Evolutionary conservation across 768 basidiomycete genomes (phyloP).

Genomic region (Termitomyces sp.): DNA sequence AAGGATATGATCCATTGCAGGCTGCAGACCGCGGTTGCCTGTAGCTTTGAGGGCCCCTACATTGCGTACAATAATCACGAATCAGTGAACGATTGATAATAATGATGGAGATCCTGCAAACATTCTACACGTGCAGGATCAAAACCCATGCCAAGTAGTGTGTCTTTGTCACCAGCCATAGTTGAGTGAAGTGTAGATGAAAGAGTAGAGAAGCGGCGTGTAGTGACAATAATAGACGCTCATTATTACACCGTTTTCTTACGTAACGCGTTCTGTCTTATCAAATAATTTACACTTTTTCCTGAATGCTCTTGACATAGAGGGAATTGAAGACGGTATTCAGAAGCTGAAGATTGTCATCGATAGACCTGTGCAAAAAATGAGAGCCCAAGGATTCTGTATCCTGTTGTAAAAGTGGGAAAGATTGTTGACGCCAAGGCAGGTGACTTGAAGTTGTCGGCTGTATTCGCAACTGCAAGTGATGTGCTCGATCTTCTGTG

Average conservation of each 20-base stretch:
- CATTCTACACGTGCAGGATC: conserved; percentile 82
- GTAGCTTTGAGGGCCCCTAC: conserved; percentile 90
- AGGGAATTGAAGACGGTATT: not conserved
- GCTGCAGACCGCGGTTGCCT: conserved; percentile 78
- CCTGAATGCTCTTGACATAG: too few relatives aligned
- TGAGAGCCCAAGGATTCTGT: not conserved
- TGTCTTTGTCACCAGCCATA: conserved; percentile 67
- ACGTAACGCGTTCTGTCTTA: not conserved
- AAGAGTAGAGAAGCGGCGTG: not conserved
- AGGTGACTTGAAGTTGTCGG: conserved; percentile 18
- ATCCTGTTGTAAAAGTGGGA: not conserved
- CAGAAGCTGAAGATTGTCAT: not conserved
- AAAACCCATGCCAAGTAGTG: conserved; percentile 84
- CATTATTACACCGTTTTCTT: not conserved
- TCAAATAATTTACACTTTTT: not conserved
- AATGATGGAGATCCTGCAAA: conserved; percentile 32
- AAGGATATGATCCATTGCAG: conserved; percentile 86
- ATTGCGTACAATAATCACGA: conserved; percentile 1
- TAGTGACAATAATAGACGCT: conserved; percentile 8
- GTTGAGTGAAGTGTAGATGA: not conserved
- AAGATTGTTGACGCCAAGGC: not conserved
- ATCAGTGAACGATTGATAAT: conserved; percentile 8
- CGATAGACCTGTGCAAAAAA: not conserved
- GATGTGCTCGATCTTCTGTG: conserved; percentile 9
- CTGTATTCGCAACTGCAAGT: conserved; percentile 8